Evolutionary conservation across 1,284 basidiomycete species (phyloP), one percentile per base, ranked within the genome.

Genomic region (Cutaneotrichosporon sp.): DNA sequence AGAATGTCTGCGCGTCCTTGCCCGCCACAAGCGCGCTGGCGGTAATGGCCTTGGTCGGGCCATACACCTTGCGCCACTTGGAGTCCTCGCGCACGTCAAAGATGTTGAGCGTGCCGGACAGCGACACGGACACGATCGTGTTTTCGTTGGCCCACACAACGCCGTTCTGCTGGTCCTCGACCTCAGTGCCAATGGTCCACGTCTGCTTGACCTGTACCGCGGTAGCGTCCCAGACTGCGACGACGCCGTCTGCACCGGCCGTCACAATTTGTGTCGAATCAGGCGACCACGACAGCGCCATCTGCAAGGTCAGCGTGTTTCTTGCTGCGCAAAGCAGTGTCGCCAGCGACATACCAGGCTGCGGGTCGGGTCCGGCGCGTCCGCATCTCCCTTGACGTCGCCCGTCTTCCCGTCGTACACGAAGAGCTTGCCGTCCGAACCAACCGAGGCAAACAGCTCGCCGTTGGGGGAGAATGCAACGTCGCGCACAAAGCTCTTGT

Each of bases 401-500:
- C 92, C 93, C 3, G 83, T 85, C 74, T 88, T 85, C 26, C 94
- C 96, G 60, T 97, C 90, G 71, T 96, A 97, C 18, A 98, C 65
- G 76, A 96, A 88, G 14, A 80, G 77, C 76, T 92, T 94, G 45
- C 81, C 83, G 75, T 99, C 96, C 4, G 90, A 89, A 23, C 91
- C 94, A 14, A 90, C 91, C 43, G 90, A 92, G 14, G 84, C 87
- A 69, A 97, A 97, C 21, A 84, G 77, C 44, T 86, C 82, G 4
- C 91, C 92, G 33, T 84, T 84, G 0, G 86, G 84, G 0, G 90
- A 81, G 69, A 85, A 97, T 51, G 84, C 82, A 20, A 97, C 83
- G 55, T 97, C 90, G 72, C 97, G 91, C 4, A 98, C 90, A 70
- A 97, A 98, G 69, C 88, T 89, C 3, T 86, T 87, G 73, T 98